Evolutionary conservation across 352 stramenopile species (phyloP), one percentile per base, ranked within the genome.

Genomic region (Pythium apleroticum): DNA sequence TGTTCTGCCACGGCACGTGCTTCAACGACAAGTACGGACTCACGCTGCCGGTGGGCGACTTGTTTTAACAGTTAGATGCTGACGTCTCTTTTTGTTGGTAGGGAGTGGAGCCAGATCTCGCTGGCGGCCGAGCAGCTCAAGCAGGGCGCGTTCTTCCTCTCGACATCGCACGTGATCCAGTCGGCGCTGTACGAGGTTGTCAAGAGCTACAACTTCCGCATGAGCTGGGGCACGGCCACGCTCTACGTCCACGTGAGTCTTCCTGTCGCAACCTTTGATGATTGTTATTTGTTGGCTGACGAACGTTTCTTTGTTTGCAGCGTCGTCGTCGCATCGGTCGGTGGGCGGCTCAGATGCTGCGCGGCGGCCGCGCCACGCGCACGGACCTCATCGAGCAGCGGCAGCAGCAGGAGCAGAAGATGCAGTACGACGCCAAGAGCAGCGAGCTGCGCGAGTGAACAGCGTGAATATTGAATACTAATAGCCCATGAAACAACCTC

Each of bases 1-100:
- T 94, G 0, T 95, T 96, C 57, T 92, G 85, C 56, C 85, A 96
- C 57, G 86, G 83, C 67, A 94, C 85, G 22, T 94, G 85, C 71
- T 94, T 94, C 50, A 86, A 84, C 48, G 83, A 93, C 71, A 80
- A 75, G 86, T 95, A 75, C 46, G 81, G 35, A 41, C 11, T 41
- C 11, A 6, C 10, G n/a, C n/a, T n/a, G n/a, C n/a, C n/a, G n/a
- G n/a, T n/a, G n/a, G n/a, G n/a, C n/a, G n/a, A n/a, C n/a, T n/a
- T n/a, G n/a, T n/a, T n/a, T n/a, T n/a, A n/a, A n/a, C n/a, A n/a
- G n/a, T n/a, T n/a, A n/a, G n/a, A n/a, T n/a, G n/a, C n/a, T n/a
- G n/a, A n/a, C n/a, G n/a, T n/a, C n/a, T n/a, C n/a, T n/a, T 14
- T 41, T 41, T 9, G 11, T 61, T n/a, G 50, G 14, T 31, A 95